These are phyloP conservation scores for Trichoderma sp. DNA, from an alignment of 2,329 filamentous ascomycete species.

Conservation along the genomic window DNA sequence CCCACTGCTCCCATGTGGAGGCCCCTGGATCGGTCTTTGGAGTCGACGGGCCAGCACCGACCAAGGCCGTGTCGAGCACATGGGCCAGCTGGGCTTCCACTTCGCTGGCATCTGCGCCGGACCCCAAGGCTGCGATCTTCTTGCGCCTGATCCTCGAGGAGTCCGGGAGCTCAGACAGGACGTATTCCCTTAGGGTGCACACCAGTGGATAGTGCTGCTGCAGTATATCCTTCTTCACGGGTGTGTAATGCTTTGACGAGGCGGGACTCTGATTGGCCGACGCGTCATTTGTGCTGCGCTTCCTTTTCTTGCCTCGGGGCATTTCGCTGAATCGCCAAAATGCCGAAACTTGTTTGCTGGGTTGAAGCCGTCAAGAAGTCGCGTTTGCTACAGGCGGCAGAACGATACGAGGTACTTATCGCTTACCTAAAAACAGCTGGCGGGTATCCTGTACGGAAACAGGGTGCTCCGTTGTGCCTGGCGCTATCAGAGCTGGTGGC, in stretches of 20 bases:
- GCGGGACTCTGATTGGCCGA: slow-evolving; percentile 19
- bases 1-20: slow-evolving; percentile 58
- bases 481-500: too few species aligned
- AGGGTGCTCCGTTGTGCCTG: too few species aligned
- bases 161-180: slow-evolving; percentile 66
- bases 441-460: too few species aligned
- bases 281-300: slow-evolving; percentile 34
- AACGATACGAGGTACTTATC: too few species aligned
- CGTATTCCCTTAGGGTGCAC: slow-evolving; percentile 68
- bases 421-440: too few species aligned
- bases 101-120: slow-evolving; percentile 34
- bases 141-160: slow-evolving; percentile 64
- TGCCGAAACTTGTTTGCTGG: not conserved
- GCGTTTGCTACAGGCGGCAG: too few species aligned
- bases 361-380: too few species aligned
- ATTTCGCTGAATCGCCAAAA: slow-evolving; percentile 31
- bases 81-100: slow-evolving; percentile 50
- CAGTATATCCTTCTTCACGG: slow-evolving; percentile 63
- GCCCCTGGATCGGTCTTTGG: slow-evolving; percentile 34
- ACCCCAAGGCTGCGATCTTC: slow-evolving; percentile 55
- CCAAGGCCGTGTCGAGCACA: slow-evolving; percentile 70
- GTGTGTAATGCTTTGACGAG: slow-evolving; percentile 28
- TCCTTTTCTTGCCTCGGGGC: slow-evolving; percentile 37
- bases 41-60: slow-evolving; percentile 51
- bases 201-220: slow-evolving; percentile 68